Conservation (phyloP, 306 rosid species). For the Cucurbita pepo region DNA sequence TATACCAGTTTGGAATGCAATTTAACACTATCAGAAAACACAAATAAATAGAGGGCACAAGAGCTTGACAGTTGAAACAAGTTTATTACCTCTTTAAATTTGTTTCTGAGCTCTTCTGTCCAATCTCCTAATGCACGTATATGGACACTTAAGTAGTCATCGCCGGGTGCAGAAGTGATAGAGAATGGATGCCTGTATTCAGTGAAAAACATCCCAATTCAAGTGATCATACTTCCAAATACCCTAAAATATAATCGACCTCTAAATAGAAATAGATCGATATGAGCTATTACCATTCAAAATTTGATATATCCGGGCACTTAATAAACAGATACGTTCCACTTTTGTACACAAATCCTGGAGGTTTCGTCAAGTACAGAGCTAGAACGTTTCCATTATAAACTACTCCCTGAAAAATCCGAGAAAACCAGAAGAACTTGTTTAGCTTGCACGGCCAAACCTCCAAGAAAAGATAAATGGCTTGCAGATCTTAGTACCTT, state of each 20-base stretch:
- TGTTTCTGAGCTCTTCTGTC: constrained; percentile 41
- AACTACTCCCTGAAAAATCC: constrained; percentile 33
- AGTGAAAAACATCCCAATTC: background rate
- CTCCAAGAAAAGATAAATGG: background rate
- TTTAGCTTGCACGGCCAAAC: background rate
- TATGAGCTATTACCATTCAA: constrained; percentile 35
- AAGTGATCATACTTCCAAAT: background rate
- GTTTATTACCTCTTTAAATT: constrained; percentile 23
- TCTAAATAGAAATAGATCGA: background rate
- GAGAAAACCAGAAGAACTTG: background rate
- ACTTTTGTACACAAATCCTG: constrained; percentile 47
- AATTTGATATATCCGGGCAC: constrained; percentile 46
- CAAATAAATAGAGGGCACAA: background rate
- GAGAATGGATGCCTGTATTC: constrained; percentile 66
- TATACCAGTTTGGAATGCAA: background rate
- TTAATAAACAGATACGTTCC: constrained; percentile 54
- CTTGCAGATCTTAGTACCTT: constrained; percentile 25
- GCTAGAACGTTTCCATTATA: constrained; percentile 51
- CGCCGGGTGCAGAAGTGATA: constrained; percentile 64
- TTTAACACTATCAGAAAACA: background rate
- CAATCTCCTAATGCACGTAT: constrained; percentile 49
- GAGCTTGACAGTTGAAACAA: background rate
- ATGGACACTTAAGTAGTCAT: constrained; percentile 57
- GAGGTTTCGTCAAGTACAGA: constrained; percentile 44
- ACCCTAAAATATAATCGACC: background rate